A percentile compares a stretch with the other conserved stretches of the same genome.
Conservation (phyloP, 2,329 filamentous ascomycete genomes). For the Cytospora leucostoma region DNA sequence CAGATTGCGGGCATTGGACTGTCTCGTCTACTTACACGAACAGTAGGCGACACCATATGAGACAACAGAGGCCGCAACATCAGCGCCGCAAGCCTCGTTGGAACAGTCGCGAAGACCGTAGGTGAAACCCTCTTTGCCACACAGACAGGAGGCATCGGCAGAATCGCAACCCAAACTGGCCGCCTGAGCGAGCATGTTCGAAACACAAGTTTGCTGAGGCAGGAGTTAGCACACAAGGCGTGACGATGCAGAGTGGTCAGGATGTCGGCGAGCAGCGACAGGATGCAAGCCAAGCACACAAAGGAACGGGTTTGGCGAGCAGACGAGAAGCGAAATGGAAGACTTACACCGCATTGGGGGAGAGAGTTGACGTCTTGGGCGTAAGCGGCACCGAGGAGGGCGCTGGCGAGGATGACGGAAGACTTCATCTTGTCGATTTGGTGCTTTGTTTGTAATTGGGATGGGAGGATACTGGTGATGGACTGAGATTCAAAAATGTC, state of each 20-base stretch:
- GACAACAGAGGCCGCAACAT: slow-evolving; percentile 42
- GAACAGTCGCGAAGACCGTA: slow-evolving; percentile 57
- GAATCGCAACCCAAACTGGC: slow-evolving; percentile 47
- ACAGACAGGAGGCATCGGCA: slow-evolving; percentile 45
- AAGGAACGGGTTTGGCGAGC: background rate
- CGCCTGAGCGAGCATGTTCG: slow-evolving; percentile 53
- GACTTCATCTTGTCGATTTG: slow-evolving; percentile 53
- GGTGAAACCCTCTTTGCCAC: slow-evolving; percentile 48
- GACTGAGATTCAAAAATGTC: slow-evolving; percentile 18
- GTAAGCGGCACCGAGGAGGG: slow-evolving; percentile 43
- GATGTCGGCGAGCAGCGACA: slow-evolving; percentile 23
- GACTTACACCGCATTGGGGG: slow-evolving; percentile 56
- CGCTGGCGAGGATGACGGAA: slow-evolving; percentile 42
- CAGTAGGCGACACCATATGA: slow-evolving; percentile 45
- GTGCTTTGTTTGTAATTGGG: slow-evolving; percentile 20
- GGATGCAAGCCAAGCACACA: background rate
- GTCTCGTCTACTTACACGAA: slow-evolving; percentile 35
- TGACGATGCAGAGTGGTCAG: slow-evolving; percentile 4
- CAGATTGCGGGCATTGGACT: background rate
- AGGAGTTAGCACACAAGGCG: background rate
- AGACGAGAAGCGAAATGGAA: background rate
- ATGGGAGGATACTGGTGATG: slow-evolving; percentile 16
- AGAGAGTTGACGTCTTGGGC: slow-evolving; percentile 47
- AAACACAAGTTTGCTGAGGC: slow-evolving; percentile 48
- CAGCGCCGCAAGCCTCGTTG: slow-evolving; percentile 42